Evolutionary conservation across 2,329 filamentous ascomycete genomes (phyloP).

Genomic region (Ilyonectria destructans): DNA sequence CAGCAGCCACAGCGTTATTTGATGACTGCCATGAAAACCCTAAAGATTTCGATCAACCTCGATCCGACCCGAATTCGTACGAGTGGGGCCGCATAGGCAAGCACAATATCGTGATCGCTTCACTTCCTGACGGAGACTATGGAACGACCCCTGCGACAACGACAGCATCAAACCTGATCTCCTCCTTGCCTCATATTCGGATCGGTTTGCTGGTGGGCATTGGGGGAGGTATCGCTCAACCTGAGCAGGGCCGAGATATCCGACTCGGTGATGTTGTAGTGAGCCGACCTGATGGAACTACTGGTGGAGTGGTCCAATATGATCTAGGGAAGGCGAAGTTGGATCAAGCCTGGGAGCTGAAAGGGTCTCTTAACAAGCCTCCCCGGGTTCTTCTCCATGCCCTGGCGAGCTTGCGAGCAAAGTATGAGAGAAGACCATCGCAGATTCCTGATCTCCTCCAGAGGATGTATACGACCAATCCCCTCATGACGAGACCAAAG

Average conservation of each 20-base stretch:
- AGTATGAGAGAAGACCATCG: too few species aligned
- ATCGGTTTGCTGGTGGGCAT: conserved; percentile 51
- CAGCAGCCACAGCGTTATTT: conserved; percentile 46
- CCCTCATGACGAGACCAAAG: too few species aligned
- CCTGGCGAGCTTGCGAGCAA: too few species aligned
- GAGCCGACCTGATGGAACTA: conserved; percentile 33
- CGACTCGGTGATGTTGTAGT: conserved; percentile 47
- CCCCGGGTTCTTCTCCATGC: too few species aligned
- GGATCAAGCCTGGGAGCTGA: too few species aligned
- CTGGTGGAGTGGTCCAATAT: conserved; percentile 7
- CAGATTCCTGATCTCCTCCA: too few species aligned
- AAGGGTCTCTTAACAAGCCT: too few species aligned
- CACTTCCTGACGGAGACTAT: conserved; percentile 34
- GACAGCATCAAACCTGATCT: conserved; percentile 33
- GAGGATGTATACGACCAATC: too few species aligned
- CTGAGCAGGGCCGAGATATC: conserved; percentile 33
- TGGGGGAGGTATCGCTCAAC: conserved; percentile 57
- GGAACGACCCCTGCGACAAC: conserved; percentile 34
- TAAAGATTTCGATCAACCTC: conserved; percentile 21
- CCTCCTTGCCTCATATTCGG: conserved; percentile 37
- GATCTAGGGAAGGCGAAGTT: too few species aligned
- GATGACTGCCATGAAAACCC: conserved; percentile 41
- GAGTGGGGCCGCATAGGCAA: conserved; percentile 27
- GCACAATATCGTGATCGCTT: conserved; percentile 47
- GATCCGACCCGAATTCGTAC: conserved; percentile 47